These are phyloP conservation scores for Penicillium frequentans DNA, from an alignment of 2,329 filamentous ascomycete genomes.

Conservation along the genomic window DNA sequence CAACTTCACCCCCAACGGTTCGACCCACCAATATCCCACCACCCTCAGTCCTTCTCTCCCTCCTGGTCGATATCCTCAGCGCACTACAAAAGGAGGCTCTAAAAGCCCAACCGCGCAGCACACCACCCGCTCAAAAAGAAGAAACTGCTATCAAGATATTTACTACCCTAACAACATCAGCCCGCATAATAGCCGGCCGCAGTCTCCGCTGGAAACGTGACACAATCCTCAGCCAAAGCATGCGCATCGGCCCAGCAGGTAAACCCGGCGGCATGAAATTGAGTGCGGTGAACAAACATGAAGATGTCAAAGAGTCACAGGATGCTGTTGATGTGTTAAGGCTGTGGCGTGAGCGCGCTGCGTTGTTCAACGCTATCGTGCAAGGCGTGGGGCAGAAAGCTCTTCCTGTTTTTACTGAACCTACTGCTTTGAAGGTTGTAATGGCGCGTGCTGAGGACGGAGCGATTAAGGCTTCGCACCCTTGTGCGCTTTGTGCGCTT, in stretches of 20 bases:
- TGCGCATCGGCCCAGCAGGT: slow-evolving; percentile 77
- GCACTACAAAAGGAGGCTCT: slow-evolving; percentile 66
- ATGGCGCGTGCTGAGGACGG: slow-evolving; percentile 62
- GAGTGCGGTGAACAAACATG: slow-evolving; percentile 77
- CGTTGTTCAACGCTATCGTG: slow-evolving; percentile 67
- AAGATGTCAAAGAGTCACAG: slow-evolving; percentile 78
- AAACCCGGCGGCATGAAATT: slow-evolving; percentile 87
- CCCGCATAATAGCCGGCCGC: slow-evolving; percentile 79
- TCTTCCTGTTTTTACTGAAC: slow-evolving; percentile 70
- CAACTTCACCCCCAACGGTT: slow-evolving; percentile 21
- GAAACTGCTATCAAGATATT: slow-evolving; percentile 26
- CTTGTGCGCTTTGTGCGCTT: slow-evolving; percentile 83
- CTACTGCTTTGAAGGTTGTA: slow-evolving; percentile 51
- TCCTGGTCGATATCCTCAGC: slow-evolving; percentile 71
- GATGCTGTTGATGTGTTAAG: slow-evolving; percentile 76
- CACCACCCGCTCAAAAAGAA: not conserved
- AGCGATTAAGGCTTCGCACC: slow-evolving; percentile 70
- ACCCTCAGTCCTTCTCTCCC: slow-evolving; percentile 75
- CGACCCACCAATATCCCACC: slow-evolving; percentile 88
- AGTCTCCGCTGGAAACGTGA: slow-evolving; percentile 90
- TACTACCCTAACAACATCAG: slow-evolving; percentile 57
- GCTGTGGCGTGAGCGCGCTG: slow-evolving; percentile 73
- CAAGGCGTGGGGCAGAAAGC: slow-evolving; percentile 38
- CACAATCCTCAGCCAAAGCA: slow-evolving; percentile 77
- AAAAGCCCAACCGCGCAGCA: slow-evolving; percentile 57